Base-by-base conservation (phyloP, 2,329 filamentous ascomycete species). In the Pseudocercospora musae region DNA sequence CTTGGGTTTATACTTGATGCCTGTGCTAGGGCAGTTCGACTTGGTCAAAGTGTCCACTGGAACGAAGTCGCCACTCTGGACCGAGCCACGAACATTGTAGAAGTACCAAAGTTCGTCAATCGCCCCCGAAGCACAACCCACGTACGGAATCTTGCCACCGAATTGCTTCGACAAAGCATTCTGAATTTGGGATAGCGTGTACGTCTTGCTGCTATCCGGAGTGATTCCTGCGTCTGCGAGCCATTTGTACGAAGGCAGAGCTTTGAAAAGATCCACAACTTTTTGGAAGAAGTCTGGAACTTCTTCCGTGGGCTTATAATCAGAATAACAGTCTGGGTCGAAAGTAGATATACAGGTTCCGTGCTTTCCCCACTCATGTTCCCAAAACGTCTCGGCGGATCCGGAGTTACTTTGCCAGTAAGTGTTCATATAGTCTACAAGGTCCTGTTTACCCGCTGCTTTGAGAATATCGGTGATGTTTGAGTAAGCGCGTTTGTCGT, bases 321-420 rank as follows among this genome's bases (percentile, higher is more conserved):
- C 77, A 40, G 78, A 78, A 77, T 90, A 91, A 80, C 89, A 91
- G 20, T 77, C 71, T 0, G 87, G 83, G 2, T 87, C 77, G 50
- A 91, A 82, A 0, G 89, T 91, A 72, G 85, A 87, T 70, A 91
- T 86, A 77, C 89, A 91, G 11, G 88, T 90, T 31, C 89, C 89
- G 73, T 91, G 88, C 74, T 89, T 90, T 74, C 82, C 81, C 84
- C 87, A 91, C 72, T 91, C 88, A 75, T 89, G 29, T 23, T 85
- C 81, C 88, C 88, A 91, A 69, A 91, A 85, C 10, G 76, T 77
- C 69, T 88, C 83, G 67, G 89, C 84, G 46, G 86, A 76, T 60
- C 87, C 88, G 54, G 83, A 73, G 75, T 87, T 84, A 71, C 88
- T 86, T 73, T 90, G 87, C 89, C 89, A 92, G 78, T 88, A 90